Conservation (phyloP, 495 filamentous ascomycete genomes). For the Hypoxylon trugodes region DNA sequence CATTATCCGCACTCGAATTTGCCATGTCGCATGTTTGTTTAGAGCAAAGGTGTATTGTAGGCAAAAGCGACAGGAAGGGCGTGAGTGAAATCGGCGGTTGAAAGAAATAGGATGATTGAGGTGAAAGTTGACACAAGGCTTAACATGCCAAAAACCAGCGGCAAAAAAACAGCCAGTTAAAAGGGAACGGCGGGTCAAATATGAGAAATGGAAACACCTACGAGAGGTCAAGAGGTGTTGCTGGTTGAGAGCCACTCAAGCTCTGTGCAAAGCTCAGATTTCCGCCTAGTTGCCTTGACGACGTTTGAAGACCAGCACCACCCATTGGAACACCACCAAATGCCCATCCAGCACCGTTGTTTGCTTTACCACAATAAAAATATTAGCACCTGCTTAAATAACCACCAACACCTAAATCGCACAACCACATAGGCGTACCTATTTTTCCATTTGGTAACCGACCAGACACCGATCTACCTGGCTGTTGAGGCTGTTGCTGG, state of each 20-base stretch:
- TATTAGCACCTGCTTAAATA: slow-evolving; percentile 45
- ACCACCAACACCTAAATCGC: slow-evolving; percentile 10
- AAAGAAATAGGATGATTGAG: not conserved
- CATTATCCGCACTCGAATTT: not conserved
- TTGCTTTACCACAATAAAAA: slow-evolving; percentile 52
- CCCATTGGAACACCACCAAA: slow-evolving; percentile 77
- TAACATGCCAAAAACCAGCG: not conserved
- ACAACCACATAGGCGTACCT: slow-evolving; percentile 65
- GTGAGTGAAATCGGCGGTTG: not conserved
- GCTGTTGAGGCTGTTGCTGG: slow-evolving; percentile 68
- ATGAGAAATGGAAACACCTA: slow-evolving; percentile 61
- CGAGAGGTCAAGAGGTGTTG: slow-evolving; percentile 80
- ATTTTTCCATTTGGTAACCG: slow-evolving; percentile 80
- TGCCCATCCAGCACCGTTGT: slow-evolving; percentile 75
- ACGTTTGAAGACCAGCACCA: slow-evolving; percentile 60
- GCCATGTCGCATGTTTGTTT: not conserved
- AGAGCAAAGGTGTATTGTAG: too few species aligned
- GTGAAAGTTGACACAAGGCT: not conserved
- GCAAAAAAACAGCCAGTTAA: not conserved
- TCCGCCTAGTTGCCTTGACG: slow-evolving; percentile 64
- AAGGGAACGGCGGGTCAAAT: not conserved
- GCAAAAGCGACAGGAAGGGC: too few species aligned
- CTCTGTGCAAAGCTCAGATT: slow-evolving; percentile 84
- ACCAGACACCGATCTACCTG: slow-evolving; percentile 70
- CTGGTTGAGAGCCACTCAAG: slow-evolving; percentile 77